A percentile compares a stretch with the other conserved stretches of the same genome.
phyloP scores from a whole-genome alignment of 2,329 filamentous ascomycete genomes.

The Xylaria sp. region DNA sequence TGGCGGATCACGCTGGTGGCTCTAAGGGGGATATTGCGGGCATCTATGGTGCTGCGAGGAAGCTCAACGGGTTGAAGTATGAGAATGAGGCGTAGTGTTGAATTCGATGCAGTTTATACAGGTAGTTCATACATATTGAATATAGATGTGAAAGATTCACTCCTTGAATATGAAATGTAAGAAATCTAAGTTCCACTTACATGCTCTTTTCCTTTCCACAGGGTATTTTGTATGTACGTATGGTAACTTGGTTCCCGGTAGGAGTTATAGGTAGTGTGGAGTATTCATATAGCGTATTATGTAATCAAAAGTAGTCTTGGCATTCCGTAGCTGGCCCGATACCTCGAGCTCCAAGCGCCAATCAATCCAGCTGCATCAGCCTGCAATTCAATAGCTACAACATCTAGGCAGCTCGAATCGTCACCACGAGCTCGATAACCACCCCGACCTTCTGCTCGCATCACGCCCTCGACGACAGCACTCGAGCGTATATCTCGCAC shows the following conservation, averaged over 20 bases:
- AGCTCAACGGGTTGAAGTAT: conserved; percentile 79
- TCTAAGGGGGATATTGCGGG: conserved; percentile 81
- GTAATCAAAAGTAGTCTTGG: conserved; percentile 23
- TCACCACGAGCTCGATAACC: conserved; percentile 30
- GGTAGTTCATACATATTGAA: background rate
- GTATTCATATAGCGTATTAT: background rate
- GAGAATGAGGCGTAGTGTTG: conserved; percentile 64
- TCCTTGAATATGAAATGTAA: background rate
- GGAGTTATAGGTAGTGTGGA: background rate
- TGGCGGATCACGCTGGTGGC: conserved; percentile 74
- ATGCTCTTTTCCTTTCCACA: background rate
- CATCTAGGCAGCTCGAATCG: conserved; percentile 24
- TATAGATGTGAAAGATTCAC: background rate
- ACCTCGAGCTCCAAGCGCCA: background rate
- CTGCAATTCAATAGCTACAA: background rate
- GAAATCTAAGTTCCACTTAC: background rate
- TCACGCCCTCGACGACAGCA: conserved; percentile 6
- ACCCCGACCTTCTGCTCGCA: conserved; percentile 9
- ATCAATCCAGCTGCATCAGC: background rate
- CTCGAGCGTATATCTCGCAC: background rate
- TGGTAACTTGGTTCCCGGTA: conserved; percentile 6
- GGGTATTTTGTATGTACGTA: background rate
- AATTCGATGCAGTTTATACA: background rate
- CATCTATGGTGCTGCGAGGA: conserved; percentile 82
- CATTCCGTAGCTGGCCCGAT: conserved; percentile 9